A percentile compares a stretch with the other conserved stretches of the same genome.
Conservation (phyloP, 805 yeast genomes). For the Yamadazyma paraphyllophila region DNA sequence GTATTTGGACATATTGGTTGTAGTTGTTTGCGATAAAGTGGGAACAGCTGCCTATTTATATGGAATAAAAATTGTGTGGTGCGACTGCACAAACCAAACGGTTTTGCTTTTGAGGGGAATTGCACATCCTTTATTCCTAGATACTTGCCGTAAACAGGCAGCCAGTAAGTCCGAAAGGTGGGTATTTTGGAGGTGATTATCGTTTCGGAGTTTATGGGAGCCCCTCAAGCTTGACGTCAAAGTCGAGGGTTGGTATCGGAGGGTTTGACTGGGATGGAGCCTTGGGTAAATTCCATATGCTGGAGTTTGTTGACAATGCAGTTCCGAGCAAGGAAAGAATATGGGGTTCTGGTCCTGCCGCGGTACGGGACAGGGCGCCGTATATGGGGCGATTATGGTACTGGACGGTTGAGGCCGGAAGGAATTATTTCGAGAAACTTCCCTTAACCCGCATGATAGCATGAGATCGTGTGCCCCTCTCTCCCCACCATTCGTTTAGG, state of each 20-base stretch:
- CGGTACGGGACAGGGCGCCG: slow-evolving; percentile 1
- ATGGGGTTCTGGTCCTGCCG: background rate
- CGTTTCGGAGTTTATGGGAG: background rate
- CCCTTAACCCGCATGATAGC: background rate
- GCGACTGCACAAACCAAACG: slow-evolving; percentile 2
- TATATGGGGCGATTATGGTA: background rate
- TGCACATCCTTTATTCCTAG: slow-evolving; percentile 6
- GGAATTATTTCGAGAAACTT: background rate
- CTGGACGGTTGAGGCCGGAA: background rate
- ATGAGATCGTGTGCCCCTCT: background rate
- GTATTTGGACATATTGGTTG: slow-evolving; percentile 30
- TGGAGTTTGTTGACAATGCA: background rate
- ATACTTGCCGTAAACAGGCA: background rate
- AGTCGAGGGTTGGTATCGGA: too few species aligned
- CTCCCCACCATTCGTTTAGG: background rate
- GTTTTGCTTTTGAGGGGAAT: slow-evolving; percentile 9
- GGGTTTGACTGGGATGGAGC: too few species aligned
- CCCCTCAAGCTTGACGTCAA: background rate
- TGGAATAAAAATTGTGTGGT: background rate
- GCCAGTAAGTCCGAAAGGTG: slow-evolving; percentile 1
- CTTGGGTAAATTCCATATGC: background rate
- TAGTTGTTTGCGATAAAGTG: background rate
- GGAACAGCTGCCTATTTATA: slow-evolving; percentile 4
- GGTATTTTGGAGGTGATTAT: background rate
- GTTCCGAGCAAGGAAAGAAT: background rate